Base-by-base conservation (phyloP, 176 grass and related monocot species). In the Thinopyrum elongatum region DNA sequence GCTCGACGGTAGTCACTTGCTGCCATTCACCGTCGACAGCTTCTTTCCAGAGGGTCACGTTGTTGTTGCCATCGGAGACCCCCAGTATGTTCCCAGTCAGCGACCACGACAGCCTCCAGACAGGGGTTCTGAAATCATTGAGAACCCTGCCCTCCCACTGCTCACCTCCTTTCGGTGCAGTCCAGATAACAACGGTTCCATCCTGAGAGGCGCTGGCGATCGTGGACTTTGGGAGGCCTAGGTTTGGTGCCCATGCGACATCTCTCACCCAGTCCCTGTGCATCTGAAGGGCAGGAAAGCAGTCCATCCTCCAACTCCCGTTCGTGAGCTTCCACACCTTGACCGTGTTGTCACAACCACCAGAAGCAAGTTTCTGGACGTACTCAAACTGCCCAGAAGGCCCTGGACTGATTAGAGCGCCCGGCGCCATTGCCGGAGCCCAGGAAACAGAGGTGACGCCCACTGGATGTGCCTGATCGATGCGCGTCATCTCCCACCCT, bases 131-230 rank as follows among this genome's bases (percentile, higher is more conserved):
- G 84, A 95, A 92, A 92, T 95, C 93, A 61, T 90, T 74, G 6
- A 92, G 81, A 14, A 95, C 85, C 11, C 69, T 76, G 36, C 90
- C 93, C 62, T 90, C 90, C 90, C 93, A 95, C 73, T 95, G 93
- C 51, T 90, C 90, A 0, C 93, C 93, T 79, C 90, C 90, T 82
- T 92, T 95, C 1, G 82, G 90, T 3, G 89, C 61, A 1, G 90
- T 95, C 93, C 88, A 95, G 69, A 95, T 92, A 11, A 95, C 87
- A 4, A 95, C 90, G 0, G 90, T 95, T 22, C 93, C 93, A 85
- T 95, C 93, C 82, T 95, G 93, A 70, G 93, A 95, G 21, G 93
- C 93, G 44, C 93, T 95, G 49, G 90, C 93, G 8, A 95, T 90
- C 0, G 90, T 95, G 4, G 90, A 92, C 84, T 95, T 95, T 42